Evolutionary conservation across 495 filamentous ascomycete species (phyloP), one percentile per base, ranked within the genome.

Genomic region (Penicillium pancosmium): DNA sequence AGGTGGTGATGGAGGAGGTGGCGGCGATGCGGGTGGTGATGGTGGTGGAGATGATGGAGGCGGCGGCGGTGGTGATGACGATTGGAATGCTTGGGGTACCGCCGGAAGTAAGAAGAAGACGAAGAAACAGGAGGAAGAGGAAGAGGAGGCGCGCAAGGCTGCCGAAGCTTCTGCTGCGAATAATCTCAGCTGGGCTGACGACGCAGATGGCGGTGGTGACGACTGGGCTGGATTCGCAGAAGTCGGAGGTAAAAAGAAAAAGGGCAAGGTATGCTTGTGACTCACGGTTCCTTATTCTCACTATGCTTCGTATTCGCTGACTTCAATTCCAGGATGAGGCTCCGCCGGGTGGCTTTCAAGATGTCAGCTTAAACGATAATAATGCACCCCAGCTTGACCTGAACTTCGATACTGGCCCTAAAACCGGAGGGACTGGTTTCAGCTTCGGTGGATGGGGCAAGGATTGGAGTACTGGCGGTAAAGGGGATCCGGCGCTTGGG

Each of bases 361-460:
- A 84, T 50, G 68, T 82, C 31, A 78, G 71, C 44, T 61, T 84
- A 5, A 65, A 75, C 34, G 72, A 77, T 34, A 61, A 59, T 18
- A 61, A 59, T 18, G 73, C 71, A 21, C 78, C 80, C 7, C 76
- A 81, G 53, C 58, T 81, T 18, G 78, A 81, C 60, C 59, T 82
- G 31, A 76, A 66, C 49, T 79, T 82, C 52, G 78, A 75, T 25
- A 41, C 66, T 0, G 72, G 62, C 9, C 63, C 69, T 1, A 75
- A 73, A 33, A 61, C 69, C 11, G 64, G 63, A 23, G 73, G 68
- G 5, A 67, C 66, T 31, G 69, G 70, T 1, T 78, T 78, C 62
- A 67, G 67, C 34, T 78, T 82, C 47, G 75, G 78, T 15, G 76
- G 69, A 46, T 81, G 79, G 80, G 78, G 73, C 8, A 73, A 73